Evolutionary conservation across 192 early-diverging fungal species (phyloP).

Genomic region (Phlyctochytrium bullatum): DNA sequence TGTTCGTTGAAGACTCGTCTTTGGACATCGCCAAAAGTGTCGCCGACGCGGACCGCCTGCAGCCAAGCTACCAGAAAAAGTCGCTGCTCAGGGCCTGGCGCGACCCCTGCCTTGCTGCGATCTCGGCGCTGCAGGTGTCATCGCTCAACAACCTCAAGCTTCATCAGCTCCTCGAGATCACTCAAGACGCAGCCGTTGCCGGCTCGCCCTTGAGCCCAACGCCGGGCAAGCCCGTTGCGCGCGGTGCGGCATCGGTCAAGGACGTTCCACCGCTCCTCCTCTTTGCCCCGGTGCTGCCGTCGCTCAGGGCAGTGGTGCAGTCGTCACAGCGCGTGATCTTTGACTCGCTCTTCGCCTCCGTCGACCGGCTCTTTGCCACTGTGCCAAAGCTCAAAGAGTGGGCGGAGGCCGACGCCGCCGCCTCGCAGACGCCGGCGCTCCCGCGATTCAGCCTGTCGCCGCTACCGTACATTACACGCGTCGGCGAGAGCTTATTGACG

Average conservation of each 20-base stretch:
- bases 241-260: background rate
- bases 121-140: conserved; percentile 46
- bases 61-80: background rate
- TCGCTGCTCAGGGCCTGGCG: background rate
- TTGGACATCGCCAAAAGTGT: background rate
- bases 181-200: background rate
- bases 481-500: conserved; percentile 66
- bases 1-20: background rate
- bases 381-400: conserved; percentile 45
- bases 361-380: conserved; percentile 44
- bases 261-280: background rate
- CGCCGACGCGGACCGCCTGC: background rate
- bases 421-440: conserved; percentile 33
- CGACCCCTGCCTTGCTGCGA: conserved; percentile 31
- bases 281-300: background rate
- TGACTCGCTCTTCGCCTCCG: conserved; percentile 52
- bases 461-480: conserved; percentile 61
- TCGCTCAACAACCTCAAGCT: conserved; percentile 54
- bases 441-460: conserved; percentile 68
- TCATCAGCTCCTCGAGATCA: conserved; percentile 13
- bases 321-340: conserved; percentile 55
- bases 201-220: background rate
- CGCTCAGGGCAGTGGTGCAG: conserved; percentile 29
- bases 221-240: background rate
- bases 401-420: conserved; percentile 24